A percentile compares a stretch with the other conserved stretches of the same genome.
Conservation (phyloP, 768 basidiomycete genomes). For the Russula griseocarnosa region DNA sequence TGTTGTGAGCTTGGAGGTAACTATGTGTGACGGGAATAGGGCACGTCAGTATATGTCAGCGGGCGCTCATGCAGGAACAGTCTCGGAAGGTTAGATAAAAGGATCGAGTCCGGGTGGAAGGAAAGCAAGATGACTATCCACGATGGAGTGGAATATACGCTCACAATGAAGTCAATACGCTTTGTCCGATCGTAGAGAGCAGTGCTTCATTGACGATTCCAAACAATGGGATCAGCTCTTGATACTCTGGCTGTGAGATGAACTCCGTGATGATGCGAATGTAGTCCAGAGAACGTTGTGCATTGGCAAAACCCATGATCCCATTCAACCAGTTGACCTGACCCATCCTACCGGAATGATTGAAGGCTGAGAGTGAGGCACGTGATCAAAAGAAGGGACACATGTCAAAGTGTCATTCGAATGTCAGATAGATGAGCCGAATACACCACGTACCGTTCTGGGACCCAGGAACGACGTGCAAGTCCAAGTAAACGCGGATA, state of each 20-base stretch:
- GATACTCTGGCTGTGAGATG: conserved; percentile 73
- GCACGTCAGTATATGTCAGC: conserved; percentile 18
- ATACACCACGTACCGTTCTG: conserved; percentile 56
- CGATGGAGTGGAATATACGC: conserved; percentile 29
- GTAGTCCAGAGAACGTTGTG: conserved; percentile 73
- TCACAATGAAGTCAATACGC: conserved; percentile 59
- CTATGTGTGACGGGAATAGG: conserved; percentile 43
- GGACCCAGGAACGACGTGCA: conserved; percentile 78
- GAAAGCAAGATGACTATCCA: conserved; percentile 33
- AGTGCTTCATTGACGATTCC: conserved; percentile 67
- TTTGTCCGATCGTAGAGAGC: conserved; percentile 50
- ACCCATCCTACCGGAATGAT: conserved; percentile 60
- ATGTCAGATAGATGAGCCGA: conserved; percentile 23
- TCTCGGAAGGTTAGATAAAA: conserved; percentile 1
- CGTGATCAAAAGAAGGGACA: neutral
- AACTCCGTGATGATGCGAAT: conserved; percentile 79
- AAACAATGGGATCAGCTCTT: conserved; percentile 56
- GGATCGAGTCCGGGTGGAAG: neutral
- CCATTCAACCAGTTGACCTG: conserved; percentile 62
- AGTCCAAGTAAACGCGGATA: conserved; percentile 73
- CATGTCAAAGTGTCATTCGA: neutral
- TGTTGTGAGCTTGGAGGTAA: conserved; percentile 55
- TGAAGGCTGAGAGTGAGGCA: conserved; percentile 41
- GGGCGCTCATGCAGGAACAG: neutral
- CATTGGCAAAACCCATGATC: conserved; percentile 87